Evolutionary conservation across 2,329 filamentous ascomycete species (phyloP).

Genomic region (Corniculantispora saksenae): DNA sequence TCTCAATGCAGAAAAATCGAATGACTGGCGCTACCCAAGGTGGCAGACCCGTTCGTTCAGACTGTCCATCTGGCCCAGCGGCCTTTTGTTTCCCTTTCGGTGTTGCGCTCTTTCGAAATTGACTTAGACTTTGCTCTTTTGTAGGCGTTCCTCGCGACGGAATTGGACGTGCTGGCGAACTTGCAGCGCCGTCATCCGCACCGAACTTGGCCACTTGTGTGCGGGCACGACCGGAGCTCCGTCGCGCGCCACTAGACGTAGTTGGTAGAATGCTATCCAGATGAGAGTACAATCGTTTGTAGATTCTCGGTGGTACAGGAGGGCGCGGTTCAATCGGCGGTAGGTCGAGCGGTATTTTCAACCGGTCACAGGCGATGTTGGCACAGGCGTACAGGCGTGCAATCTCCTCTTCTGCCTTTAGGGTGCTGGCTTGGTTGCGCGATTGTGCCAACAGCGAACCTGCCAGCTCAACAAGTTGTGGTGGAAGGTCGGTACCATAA

Average conservation of each 20-base stretch:
- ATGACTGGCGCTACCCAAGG: constrained; percentile 71
- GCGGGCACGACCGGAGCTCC: constrained; percentile 31
- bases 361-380: constrained; percentile 83
- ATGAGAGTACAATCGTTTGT: constrained; percentile 80
- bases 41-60: constrained; percentile 45
- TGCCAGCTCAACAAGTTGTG: constrained; percentile 70
- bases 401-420: constrained; percentile 86
- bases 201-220: constrained; percentile 37
- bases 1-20: constrained; percentile 60
- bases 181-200: constrained; percentile 24
- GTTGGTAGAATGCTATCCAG: constrained; percentile 70
- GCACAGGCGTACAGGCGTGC: constrained; percentile 83
- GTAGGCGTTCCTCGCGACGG: constrained; percentile 47
- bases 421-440: constrained; percentile 69
- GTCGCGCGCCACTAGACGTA: constrained; percentile 35
- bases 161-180: constrained; percentile 33
- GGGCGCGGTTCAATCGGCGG: constrained; percentile 75
- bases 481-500: constrained; percentile 65
- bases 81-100: constrained; percentile 30
- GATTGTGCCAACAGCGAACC: constrained; percentile 78
- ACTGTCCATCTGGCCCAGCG: constrained; percentile 36
- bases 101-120: constrained; percentile 42
- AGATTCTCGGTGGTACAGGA: constrained; percentile 76
- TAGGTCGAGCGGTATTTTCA: constrained; percentile 75
- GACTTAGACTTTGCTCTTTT: constrained; percentile 46